Base-by-base conservation (phyloP, 2,329 filamentous ascomycete genomes). In the Ophiostoma populinum region DNA sequence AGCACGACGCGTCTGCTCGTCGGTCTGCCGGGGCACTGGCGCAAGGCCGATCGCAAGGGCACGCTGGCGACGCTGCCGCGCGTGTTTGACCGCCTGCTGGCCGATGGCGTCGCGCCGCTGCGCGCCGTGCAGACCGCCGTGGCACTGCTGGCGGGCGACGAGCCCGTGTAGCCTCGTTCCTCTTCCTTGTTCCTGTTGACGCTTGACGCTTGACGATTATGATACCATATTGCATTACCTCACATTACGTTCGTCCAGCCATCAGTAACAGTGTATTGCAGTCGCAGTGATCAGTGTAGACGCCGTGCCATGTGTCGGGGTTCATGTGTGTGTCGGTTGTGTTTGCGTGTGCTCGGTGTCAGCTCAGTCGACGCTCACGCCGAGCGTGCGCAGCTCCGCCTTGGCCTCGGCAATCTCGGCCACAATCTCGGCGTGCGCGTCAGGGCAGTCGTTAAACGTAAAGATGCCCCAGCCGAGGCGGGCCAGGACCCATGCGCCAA, bases 361-460 rank as follows among this genome's bases (percentile, higher is more conserved):
- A 24, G 20, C 47, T 60, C 63, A 76, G 63, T 92, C 79, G 40
- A 87, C 76, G 45, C 79, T 73, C 26, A 92, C 80, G 7, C 82
- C 82, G 54, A 78, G 70, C 40, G 63, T 63, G 51, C 70, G 70
- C 54, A 92, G 59, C 47, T 92, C 82, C 42, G 59, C 61, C 61
- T 79, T 77, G 43, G 82, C 82, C 55, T 75, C 47, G 43, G 82
- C 68, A 51, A 92, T 90, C 60, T 95, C 80, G 48, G 61, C 64
- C 67, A 90, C 83, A 48, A 98, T 63, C 59, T 94, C 86, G 53
- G 76, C 72, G 58, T 95, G 80, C 35, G 90, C 90, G 42, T 82
- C 70, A 36, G 87, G 86, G 32, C 92, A 83, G 57, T 95, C 86
- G 64, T 93, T 90, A 69, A 98, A 98, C 38, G 83, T 93, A 53